Percentiles rank a stretch among this genome's conserved stretches.
Conservation (phyloP, 176 grass and related monocot species). For the Avena eriantha region DNA sequence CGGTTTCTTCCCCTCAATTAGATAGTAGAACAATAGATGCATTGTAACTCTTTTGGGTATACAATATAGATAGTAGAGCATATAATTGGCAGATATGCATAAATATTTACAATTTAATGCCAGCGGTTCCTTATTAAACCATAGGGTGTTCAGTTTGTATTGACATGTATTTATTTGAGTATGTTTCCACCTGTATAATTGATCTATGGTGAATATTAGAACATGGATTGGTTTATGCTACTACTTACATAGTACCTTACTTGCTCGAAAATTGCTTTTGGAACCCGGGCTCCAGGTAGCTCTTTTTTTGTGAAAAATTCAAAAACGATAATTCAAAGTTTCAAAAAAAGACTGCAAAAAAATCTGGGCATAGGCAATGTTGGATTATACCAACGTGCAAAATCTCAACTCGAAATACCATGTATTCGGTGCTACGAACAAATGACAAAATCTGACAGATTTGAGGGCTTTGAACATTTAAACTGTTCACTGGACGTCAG, state of each 20-base stretch:
- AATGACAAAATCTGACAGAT: too few species aligned
- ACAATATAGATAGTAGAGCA: background rate
- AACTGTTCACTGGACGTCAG: too few species aligned
- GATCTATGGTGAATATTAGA: background rate
- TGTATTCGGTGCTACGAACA: too few species aligned
- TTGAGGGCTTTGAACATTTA: too few species aligned
- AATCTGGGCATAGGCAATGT: too few species aligned
- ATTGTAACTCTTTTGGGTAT: background rate
- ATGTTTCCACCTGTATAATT: constrained; percentile 20
- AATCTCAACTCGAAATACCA: too few species aligned
- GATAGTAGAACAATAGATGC: background rate
- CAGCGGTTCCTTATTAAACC: background rate
- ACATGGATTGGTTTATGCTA: background rate
- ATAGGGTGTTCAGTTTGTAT: background rate
- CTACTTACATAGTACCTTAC: background rate
- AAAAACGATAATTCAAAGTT: too few species aligned
- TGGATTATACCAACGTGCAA: too few species aligned
- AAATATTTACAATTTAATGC: background rate
- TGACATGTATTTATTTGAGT: background rate
- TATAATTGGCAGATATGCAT: background rate
- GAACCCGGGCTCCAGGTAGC: too few species aligned
- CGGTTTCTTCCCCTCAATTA: background rate
- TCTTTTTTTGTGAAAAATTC: too few species aligned
- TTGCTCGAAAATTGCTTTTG: background rate
- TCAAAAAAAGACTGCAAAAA: too few species aligned